Evolutionary conservation across 1,139 yeast genomes (phyloP), one percentile per base, ranked within the genome.

Genomic region (Pichia sp.): DNA sequence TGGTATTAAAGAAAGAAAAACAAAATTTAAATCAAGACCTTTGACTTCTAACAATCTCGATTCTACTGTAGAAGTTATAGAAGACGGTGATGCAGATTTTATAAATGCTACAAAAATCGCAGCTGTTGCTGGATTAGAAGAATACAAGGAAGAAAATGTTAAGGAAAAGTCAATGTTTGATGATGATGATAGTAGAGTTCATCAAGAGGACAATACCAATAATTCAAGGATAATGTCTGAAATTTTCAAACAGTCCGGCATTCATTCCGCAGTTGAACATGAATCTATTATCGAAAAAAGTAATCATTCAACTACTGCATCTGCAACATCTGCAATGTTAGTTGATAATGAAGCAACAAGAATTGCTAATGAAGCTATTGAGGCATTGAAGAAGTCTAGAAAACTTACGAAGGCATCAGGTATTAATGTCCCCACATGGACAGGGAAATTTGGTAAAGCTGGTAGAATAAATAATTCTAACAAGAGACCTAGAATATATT

Each of bases 361-460:
- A 47, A 74, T 87, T 25, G 97, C 97, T 0, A 71, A 71, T 33
- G 80, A 80, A 30, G 97, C 97, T 0, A 80, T 90, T 0, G 72
- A 73, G 23, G 89, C 90, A 0, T 66, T 92, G 48, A 71, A 79
- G 47, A 74, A 75, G 48, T 87, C 96, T 0, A 66, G 96, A 41
- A 74, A 69, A 46, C 66, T 69, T 28, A 78, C 96, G 0, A 71
- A 87, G 43, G 73, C 71, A 49, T 78, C 79, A 25, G 76, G 75
- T 30, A 70, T 89, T 28, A 96, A 96, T 4, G 81, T 85, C 0
- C 97, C 97, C 0, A 92, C 98, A 0, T 92, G 97, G 95, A 92
- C 98, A 0, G 98, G 98, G 0, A 77, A 77, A 54, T 87, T 83
- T 68, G 98, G 98, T 0, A 63, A 69, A 24, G 96, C 96, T 0